Percentiles rank a stretch among this genome's conserved stretches.
Conservation (phyloP, 2,329 filamentous ascomycete genomes). For the Fonsecaea multimorphosa region DNA sequence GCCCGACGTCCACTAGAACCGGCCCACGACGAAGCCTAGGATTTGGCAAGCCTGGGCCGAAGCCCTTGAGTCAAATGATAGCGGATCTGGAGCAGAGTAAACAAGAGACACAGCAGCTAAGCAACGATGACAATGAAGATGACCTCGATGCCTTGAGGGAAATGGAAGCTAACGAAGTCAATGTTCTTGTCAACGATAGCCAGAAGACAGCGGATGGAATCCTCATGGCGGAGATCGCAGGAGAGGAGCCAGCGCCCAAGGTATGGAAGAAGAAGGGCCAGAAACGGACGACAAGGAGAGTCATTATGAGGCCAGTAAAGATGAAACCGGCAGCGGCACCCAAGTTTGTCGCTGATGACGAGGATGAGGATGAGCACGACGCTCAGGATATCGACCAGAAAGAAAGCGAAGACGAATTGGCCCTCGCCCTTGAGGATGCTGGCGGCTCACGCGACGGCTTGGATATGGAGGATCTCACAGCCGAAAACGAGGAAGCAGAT, state of each 20-base stretch:
- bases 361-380: slow-evolving; percentile 33
- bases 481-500: slow-evolving; percentile 20
- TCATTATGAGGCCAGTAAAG: slow-evolving; percentile 51
- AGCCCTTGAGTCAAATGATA: slow-evolving; percentile 36
- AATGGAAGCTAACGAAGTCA: slow-evolving; percentile 47
- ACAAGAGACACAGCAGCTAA: slow-evolving; percentile 5
- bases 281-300: slow-evolving; percentile 55
- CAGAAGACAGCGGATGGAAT: slow-evolving; percentile 42
- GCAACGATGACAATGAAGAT: slow-evolving; percentile 44
- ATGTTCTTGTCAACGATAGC: slow-evolving; percentile 47
- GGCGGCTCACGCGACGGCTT: slow-evolving; percentile 1
- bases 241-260: slow-evolving; percentile 22
- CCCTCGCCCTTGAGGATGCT: not conserved
- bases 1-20: slow-evolving; percentile 20
- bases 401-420: slow-evolving; percentile 18
- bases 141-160: slow-evolving; percentile 53
- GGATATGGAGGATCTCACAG: slow-evolving; percentile 25
- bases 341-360: slow-evolving; percentile 29
- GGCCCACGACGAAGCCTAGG: slow-evolving; percentile 27
- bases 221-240: slow-evolving; percentile 20
- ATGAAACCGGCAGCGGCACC: slow-evolving; percentile 34
- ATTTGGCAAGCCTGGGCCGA: slow-evolving; percentile 25
- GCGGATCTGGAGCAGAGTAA: slow-evolving; percentile 25
- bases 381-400: slow-evolving; percentile 35
- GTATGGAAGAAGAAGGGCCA: slow-evolving; percentile 57